Base-by-base conservation (phyloP, 495 filamentous ascomycete species). In the Podospora fimiseda region DNA sequence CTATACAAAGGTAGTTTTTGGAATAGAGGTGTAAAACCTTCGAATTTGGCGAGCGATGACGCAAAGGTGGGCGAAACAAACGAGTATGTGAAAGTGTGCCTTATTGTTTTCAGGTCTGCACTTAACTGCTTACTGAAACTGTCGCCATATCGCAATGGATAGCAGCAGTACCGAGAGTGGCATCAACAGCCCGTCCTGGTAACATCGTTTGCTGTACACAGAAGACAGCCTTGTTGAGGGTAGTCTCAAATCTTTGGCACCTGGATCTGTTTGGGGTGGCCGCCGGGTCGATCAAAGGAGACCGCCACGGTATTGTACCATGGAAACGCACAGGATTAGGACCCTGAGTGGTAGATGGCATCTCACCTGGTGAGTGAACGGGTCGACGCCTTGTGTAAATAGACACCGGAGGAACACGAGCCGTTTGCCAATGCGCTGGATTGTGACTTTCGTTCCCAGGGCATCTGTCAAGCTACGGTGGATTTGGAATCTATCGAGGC, bases 371-470 rank as follows among this genome's bases (percentile, higher is more conserved):
- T 77, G 44, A 59, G 67, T 38, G 55, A 61, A 8, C 57, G 73
- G 14, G 67, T 78, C 43, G 63, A 69, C 14, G 48, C 48, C 16
- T 56, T 78, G 2, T 52, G 61, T 33, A 60, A 70, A 9, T 67
- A 63, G 15, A 68, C 65, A 0, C 47, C 57, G 27, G 50, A 22
- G 1, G 62, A 66, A 9, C 57, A 74, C 14, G 72, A 81, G 55
- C 70, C 87, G 13, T 81, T 88, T 55, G 70, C 67, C 18, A 59
- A 74, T 23, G 61, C 86, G 19, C 82, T 84, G 2, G 73, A 84
- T 8, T 87, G 82, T 49, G 74, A 50, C 30, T 9, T 9, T 2
- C 19, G 11, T 23, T 65, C 60, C 44, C 48, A 51, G 16, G 59
- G 50, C 0, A 51, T 62, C 33, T 22, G 60, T 19, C 58, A 63